Evolutionary conservation across 306 rosid genomes (phyloP).

Genomic region (Mucuna pruriens): DNA sequence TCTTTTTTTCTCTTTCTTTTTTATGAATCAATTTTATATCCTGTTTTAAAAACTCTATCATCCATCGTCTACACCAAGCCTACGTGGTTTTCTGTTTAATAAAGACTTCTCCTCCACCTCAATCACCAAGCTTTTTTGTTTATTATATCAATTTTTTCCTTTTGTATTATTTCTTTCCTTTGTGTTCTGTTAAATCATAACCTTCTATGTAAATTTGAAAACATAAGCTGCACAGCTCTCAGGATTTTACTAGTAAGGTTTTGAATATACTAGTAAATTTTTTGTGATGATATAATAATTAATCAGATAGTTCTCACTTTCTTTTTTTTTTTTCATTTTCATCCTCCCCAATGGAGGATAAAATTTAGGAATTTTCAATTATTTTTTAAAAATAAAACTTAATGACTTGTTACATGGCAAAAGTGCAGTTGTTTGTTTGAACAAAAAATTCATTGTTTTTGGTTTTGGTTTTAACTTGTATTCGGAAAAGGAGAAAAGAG

Average conservation of each 20-base stretch:
- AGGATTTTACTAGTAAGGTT: constrained; percentile 16
- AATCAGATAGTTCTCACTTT: not conserved
- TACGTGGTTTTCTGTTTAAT: not conserved
- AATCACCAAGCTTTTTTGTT: not conserved
- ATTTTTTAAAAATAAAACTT: not conserved
- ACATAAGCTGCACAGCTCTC: not conserved
- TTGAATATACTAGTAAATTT: not conserved
- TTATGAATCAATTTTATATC: not conserved
- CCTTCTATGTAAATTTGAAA: not conserved
- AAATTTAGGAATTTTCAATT: not conserved
- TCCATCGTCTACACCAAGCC: not conserved
- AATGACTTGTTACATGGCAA: not conserved
- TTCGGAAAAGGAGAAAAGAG: not conserved
- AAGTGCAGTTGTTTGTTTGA: constrained; percentile 4
- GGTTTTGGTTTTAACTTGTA: not conserved
- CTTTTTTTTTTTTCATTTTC: constrained; percentile 34
- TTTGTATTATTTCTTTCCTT: not conserved
- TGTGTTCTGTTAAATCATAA: not conserved
- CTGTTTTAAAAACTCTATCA: constrained; percentile 18
- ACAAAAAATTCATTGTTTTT: constrained; percentile 12
- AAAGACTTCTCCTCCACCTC: not conserved
- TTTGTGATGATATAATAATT: not conserved
- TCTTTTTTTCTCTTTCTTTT: not conserved
- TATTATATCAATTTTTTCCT: not conserved
- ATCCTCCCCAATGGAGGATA: not conserved